phyloP scores from a whole-genome alignment of 768 basidiomycete genomes.

The Suillus placidus region DNA sequence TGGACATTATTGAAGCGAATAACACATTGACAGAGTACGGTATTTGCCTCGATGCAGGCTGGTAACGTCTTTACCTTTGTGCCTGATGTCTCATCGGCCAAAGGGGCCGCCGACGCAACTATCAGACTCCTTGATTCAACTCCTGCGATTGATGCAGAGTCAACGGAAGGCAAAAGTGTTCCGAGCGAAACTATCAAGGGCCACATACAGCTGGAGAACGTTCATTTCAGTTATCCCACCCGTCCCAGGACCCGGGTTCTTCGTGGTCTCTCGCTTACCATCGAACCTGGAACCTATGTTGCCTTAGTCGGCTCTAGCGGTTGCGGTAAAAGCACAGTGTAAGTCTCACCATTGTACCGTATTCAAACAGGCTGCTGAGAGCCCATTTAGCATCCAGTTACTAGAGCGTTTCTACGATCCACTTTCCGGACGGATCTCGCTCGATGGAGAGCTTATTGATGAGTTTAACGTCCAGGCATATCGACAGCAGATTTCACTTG shows the following conservation, averaged over 20 bases:
- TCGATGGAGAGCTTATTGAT: constrained; percentile 76
- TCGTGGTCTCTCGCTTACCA: constrained; percentile 69
- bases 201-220: constrained; percentile 73
- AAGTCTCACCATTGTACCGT: constrained; percentile 29
- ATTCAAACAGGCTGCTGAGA: constrained; percentile 2
- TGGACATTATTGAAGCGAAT: not conserved
- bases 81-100: constrained; percentile 86
- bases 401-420: constrained; percentile 90
- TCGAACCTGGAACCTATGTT: constrained; percentile 78
- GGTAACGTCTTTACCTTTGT: constrained; percentile 84
- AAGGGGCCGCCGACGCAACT: constrained; percentile 73
- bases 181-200: constrained; percentile 50
- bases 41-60: constrained; percentile 84
- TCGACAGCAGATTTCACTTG: constrained; percentile 84
- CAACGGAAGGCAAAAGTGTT: constrained; percentile 58
- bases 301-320: constrained; percentile 83
- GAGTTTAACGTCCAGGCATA: constrained; percentile 84
- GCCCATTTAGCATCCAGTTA: constrained; percentile 61
- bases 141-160: constrained; percentile 83
- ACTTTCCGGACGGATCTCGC: constrained; percentile 65
- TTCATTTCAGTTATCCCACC: constrained; percentile 91
- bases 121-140: constrained; percentile 72
- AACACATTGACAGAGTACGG: constrained; percentile 52
- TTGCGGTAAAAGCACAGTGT: constrained; percentile 82
- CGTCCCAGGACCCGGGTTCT: constrained; percentile 82